phyloP scores from a whole-genome alignment of 2,329 filamentous ascomycete species.

The Trichoderma sp. region DNA sequence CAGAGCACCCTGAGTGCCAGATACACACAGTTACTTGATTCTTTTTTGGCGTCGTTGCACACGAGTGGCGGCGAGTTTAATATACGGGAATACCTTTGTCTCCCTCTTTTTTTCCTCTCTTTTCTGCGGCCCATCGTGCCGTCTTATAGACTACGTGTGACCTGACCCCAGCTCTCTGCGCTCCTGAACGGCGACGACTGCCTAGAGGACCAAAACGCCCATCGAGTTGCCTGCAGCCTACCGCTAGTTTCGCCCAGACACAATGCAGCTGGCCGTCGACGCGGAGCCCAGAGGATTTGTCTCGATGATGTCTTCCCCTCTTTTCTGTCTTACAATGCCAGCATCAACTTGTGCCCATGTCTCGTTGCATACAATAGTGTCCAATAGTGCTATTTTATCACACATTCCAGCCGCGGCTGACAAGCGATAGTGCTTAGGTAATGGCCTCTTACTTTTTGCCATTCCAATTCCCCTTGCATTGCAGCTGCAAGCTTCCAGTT shows the following conservation, averaged over 20 bases:
- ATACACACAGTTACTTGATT: background rate
- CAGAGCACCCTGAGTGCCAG: constrained; percentile 12
- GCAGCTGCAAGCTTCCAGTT: background rate
- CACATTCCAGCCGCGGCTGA: background rate
- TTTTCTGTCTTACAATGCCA: background rate
- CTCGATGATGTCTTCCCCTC: background rate
- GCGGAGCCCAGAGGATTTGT: background rate
- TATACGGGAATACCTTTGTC: constrained; percentile 2
- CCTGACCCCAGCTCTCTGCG: background rate
- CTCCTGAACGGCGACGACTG: background rate
- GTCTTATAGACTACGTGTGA: background rate
- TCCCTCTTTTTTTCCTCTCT: background rate
- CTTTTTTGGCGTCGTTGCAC: background rate
- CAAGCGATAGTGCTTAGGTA: background rate
- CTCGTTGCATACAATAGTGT: background rate
- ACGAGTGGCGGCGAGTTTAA: constrained; percentile 4
- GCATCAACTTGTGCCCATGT: background rate
- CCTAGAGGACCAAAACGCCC: background rate
- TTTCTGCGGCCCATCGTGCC: background rate
- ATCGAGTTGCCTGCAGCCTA: background rate
- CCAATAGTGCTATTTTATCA: background rate
- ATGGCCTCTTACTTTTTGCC: background rate
- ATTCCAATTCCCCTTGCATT: background rate
- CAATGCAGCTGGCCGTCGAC: background rate
- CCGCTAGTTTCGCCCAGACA: background rate